phyloP scores from a whole-genome alignment of 1,284 basidiomycete species.

The Naganishia liquefaciens region DNA sequence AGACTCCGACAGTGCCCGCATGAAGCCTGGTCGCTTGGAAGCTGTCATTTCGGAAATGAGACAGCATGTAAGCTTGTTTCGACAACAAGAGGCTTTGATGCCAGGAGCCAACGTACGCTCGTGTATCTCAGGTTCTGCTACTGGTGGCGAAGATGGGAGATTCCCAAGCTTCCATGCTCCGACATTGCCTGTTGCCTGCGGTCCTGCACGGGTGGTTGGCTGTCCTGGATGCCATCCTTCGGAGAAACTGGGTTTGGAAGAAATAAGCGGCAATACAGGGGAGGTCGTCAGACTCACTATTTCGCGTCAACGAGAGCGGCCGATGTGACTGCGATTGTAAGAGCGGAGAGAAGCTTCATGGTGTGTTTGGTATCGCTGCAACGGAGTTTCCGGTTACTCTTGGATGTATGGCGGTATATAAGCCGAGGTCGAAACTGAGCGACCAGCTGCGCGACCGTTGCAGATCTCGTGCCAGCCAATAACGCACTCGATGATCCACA shows the following conservation, averaged over 20 bases:
- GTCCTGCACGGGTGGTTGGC: background rate
- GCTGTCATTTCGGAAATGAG: background rate
- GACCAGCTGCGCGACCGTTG: no score
- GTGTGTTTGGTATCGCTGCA: background rate
- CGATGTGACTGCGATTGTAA: slow-evolving; percentile 13
- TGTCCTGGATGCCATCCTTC: slow-evolving; percentile 25
- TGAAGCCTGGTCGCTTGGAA: background rate
- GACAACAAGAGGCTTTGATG: background rate
- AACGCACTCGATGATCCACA: background rate
- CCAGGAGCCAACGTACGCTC: background rate
- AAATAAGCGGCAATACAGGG: background rate
- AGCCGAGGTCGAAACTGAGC: background rate
- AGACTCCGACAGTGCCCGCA: slow-evolving; percentile 6
- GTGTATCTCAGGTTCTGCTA: no score
- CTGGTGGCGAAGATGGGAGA: background rate
- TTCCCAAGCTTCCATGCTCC: slow-evolving; percentile 20
- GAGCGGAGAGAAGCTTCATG: slow-evolving; percentile 18
- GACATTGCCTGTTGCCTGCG: slow-evolving; percentile 4
- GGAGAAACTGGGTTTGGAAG: slow-evolving; percentile 9
- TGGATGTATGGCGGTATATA: background rate
- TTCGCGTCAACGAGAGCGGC: slow-evolving; percentile 20
- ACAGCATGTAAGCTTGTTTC: background rate
- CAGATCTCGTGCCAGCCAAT: background rate
- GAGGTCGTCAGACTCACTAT: slow-evolving; percentile 1
- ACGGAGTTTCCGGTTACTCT: background rate